These are phyloP conservation scores for Boletus tylopilopsis DNA, from an alignment of 768 basidiomycete genomes.

Conservation along the genomic window DNA sequence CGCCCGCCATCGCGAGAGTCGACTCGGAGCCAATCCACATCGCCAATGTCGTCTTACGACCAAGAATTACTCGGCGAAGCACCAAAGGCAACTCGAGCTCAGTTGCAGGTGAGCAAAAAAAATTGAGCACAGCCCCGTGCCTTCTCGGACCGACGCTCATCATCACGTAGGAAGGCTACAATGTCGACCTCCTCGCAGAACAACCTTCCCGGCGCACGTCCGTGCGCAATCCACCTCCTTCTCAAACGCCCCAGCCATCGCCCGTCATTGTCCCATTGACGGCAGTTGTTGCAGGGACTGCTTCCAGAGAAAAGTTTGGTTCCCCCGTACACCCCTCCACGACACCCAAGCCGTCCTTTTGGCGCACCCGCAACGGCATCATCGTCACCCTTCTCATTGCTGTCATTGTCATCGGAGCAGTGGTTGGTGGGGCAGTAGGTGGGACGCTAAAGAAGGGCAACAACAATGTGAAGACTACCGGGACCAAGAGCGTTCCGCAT, in stretches of 20 bases:
- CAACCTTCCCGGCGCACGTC: constrained; percentile 23
- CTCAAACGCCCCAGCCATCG: constrained; percentile 8
- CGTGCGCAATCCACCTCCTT: constrained; percentile 17
- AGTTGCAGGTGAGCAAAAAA: constrained; percentile 40
- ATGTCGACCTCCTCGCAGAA: constrained; percentile 40
- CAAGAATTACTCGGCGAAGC: constrained; percentile 37
- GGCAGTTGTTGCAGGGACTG: constrained; percentile 6
- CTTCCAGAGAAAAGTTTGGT: constrained; percentile 13
- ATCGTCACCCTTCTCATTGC: constrained; percentile 35
- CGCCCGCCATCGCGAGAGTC: neutral
- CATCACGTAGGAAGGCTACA: constrained; percentile 47
- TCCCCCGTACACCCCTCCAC: neutral
- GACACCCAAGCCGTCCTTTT: constrained; percentile 38
- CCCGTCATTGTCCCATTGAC: constrained; percentile 11
- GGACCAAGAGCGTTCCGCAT: accelerated
- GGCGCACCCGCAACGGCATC: constrained; percentile 44
- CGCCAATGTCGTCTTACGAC: constrained; percentile 37
- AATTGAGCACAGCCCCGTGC: constrained; percentile 16
- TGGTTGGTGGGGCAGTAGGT: constrained; percentile 59
- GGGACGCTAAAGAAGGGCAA: constrained; percentile 37
- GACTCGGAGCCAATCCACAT: too few species aligned
- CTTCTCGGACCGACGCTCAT: neutral
- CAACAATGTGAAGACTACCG: neutral
- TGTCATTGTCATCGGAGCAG: constrained; percentile 45
- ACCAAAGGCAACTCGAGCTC: constrained; percentile 40